Conservation (phyloP, 352 stramenopile species). For the Phytophthora syringae region DNA sequence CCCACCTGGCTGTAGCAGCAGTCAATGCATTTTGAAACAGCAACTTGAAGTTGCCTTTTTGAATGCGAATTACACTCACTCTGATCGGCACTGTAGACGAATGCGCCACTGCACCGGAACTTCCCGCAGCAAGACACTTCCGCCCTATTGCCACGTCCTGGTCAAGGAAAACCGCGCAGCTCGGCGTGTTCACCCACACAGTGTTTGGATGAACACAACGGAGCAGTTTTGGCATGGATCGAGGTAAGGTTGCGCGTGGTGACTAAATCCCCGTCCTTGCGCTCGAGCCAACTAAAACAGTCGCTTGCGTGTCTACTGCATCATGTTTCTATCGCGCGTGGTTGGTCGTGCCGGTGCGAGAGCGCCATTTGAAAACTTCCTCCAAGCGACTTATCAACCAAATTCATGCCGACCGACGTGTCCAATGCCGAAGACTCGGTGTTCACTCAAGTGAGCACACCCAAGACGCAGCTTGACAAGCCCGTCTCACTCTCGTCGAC, state of each 20-base stretch:
- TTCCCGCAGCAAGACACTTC: no score
- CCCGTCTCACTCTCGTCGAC: conserved; percentile 25
- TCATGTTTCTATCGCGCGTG: conserved; percentile 14
- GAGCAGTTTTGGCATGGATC: no score
- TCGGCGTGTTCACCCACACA: conserved; percentile 13
- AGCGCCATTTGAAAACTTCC: conserved; percentile 20
- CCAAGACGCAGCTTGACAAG: conserved; percentile 14
- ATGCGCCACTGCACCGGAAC: no score
- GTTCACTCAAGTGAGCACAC: conserved; percentile 20
- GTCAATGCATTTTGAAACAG: no score
- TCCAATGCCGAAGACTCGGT: conserved; percentile 11
- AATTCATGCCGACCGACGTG: not conserved
- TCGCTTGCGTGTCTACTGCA: conserved; percentile 18
- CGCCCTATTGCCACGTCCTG: not conserved
- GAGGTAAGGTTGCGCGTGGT: conserved; percentile 19
- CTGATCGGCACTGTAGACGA: conserved; percentile 19
- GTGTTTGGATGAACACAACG: no score
- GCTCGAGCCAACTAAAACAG: conserved; percentile 27
- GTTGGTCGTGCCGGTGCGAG: conserved; percentile 19
- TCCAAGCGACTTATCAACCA: not conserved
- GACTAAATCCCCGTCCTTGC: no score
- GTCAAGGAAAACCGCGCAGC: not conserved
- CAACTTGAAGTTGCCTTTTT: conserved; percentile 32
- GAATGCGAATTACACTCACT: conserved; percentile 21
- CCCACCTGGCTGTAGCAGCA: conserved; percentile 3